Conservation (phyloP, 176 grass and related monocot genomes). For the Ampelocalamus luodianensis region DNA sequence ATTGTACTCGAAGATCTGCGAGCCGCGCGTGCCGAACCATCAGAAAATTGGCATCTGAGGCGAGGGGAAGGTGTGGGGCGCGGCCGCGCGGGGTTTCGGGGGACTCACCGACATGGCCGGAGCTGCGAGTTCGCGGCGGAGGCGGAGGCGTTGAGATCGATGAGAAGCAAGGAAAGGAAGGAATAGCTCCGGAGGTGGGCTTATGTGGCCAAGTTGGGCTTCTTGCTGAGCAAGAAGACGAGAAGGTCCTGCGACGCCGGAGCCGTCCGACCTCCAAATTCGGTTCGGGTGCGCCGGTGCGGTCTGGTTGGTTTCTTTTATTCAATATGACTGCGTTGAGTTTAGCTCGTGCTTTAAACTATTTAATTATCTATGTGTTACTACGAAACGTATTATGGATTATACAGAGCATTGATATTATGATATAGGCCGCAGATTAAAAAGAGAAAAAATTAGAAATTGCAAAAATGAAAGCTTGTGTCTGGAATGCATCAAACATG, state of each 20-base stretch:
- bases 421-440: neutral
- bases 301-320: too few relatives aligned
- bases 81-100: neutral
- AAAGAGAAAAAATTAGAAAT: neutral
- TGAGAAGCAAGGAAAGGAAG: neutral
- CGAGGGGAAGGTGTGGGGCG: neutral
- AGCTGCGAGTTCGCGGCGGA: slow-evolving; percentile 22
- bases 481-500: neutral
- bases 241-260: neutral
- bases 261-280: neutral
- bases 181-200: neutral
- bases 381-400: too few relatives aligned
- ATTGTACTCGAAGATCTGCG: slow-evolving; percentile 98
- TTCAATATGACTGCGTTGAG: too few relatives aligned
- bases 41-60: slow-evolving; percentile 16
- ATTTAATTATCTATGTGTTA: too few relatives aligned
- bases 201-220: slow-evolving; percentile 27
- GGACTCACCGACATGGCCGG: slow-evolving; percentile 56
- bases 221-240: slow-evolving; percentile 56
- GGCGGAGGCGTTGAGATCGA: neutral
- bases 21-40: neutral
- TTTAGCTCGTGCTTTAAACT: too few relatives aligned
- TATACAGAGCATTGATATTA: neutral
- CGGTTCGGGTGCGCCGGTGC: neutral
- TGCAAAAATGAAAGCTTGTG: neutral